phyloP scores from a whole-genome alignment of 2,329 filamentous ascomycete genomes.

The Cytospora chrysosperma region DNA sequence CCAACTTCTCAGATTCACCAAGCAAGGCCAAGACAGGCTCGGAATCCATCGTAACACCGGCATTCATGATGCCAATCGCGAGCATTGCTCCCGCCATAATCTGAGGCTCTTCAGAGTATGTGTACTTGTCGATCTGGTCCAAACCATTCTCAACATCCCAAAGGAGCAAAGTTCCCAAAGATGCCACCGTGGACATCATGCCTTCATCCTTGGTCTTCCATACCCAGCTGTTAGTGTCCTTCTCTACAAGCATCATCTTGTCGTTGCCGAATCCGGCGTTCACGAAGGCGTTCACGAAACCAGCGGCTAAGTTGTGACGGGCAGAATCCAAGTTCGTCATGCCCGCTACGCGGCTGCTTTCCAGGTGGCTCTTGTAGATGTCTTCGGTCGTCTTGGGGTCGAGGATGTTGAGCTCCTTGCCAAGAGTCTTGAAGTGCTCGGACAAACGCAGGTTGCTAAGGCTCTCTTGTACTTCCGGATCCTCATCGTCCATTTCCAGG shows the following conservation, averaged over 20 bases:
- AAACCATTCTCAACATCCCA: conserved; percentile 93
- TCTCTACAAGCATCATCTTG: conserved; percentile 94
- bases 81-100: conserved; percentile 91
- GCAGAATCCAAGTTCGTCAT: conserved; percentile 95
- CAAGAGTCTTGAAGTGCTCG: conserved; percentile 90
- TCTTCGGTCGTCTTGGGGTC: conserved; percentile 97
- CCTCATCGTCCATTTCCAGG: conserved; percentile 69
- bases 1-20: conserved; percentile 74
- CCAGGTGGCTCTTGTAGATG: conserved; percentile 98
- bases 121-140: conserved; percentile 93
- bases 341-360: conserved; percentile 88
- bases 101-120: conserved; percentile 74
- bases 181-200: conserved; percentile 95
- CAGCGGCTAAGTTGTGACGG: conserved; percentile 90
- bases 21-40: conserved; percentile 89
- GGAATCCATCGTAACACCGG: conserved; percentile 82
- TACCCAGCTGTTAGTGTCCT: conserved; percentile 89
- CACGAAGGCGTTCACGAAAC: conserved; percentile 95
- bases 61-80: conserved; percentile 94
- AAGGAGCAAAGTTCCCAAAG: conserved; percentile 83
- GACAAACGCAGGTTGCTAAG: conserved; percentile 84
- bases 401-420: conserved; percentile 93
- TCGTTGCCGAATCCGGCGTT: conserved; percentile 95
- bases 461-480: conserved; percentile 75
- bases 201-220: conserved; percentile 99